A percentile compares a stretch with the other conserved stretches of the same genome.
Conservation (phyloP, 495 filamentous ascomycete genomes). For the Melanomma pulvis-pyrius region DNA sequence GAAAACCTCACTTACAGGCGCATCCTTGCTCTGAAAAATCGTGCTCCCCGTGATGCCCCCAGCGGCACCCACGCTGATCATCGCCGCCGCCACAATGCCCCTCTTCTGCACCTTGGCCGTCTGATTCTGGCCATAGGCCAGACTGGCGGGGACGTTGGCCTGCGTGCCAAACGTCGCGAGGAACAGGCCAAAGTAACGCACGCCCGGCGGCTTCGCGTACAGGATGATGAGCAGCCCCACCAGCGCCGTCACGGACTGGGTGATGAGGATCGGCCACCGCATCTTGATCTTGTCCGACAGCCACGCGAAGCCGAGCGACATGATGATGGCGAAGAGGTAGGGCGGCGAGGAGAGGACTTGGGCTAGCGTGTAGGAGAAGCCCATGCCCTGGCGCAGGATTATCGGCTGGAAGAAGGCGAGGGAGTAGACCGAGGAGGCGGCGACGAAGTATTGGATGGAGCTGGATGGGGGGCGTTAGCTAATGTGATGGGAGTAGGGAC, state of each 20-base stretch:
- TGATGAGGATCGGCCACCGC: slow-evolving; percentile 16
- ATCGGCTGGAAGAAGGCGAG: slow-evolving; percentile 20
- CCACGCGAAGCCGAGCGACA: slow-evolving; percentile 5
- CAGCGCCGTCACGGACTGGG: slow-evolving; percentile 11
- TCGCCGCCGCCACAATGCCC: slow-evolving; percentile 11
- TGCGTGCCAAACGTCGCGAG: slow-evolving; percentile 18
- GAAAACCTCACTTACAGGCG: not conserved
- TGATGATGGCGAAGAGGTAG: slow-evolving; percentile 14
- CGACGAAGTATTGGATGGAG: slow-evolving; percentile 21
- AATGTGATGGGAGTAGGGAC: not conserved
- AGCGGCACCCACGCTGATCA: slow-evolving; percentile 20
- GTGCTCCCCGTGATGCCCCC: slow-evolving; percentile 17
- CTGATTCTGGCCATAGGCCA: slow-evolving; percentile 21
- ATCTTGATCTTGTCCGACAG: slow-evolving; percentile 11
- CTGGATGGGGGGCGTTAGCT: not conserved
- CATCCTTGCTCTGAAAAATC: slow-evolving; percentile 20
- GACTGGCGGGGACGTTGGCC: slow-evolving; percentile 9
- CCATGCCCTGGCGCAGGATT: slow-evolving; percentile 20
- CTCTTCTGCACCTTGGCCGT: slow-evolving; percentile 17
- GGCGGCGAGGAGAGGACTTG: slow-evolving; percentile 19
- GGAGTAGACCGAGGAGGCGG: slow-evolving; percentile 17
- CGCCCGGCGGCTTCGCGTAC: slow-evolving; percentile 13
- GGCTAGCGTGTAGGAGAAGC: slow-evolving; percentile 14
- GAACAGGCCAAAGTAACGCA: slow-evolving; percentile 16
- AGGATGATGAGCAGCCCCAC: slow-evolving; percentile 16